Evolutionary conservation across 768 basidiomycete species (phyloP), one percentile per base, ranked within the genome.

Genomic region (Hebeloma cylindrosporum): DNA sequence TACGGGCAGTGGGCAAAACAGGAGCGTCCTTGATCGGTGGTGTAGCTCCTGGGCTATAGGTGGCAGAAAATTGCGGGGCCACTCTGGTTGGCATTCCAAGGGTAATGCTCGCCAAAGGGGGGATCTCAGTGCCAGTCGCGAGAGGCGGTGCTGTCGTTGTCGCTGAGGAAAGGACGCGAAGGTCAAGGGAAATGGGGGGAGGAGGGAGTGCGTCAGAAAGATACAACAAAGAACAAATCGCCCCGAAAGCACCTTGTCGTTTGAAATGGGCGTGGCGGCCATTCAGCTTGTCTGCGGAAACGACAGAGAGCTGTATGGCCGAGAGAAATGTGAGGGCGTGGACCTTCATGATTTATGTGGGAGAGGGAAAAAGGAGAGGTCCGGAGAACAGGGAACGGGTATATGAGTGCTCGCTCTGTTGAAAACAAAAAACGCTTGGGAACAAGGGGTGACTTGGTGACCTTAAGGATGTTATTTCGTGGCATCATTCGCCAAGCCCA

Each of bases 11-110:
- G 0, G 90, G 91, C 14, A 93, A 67, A 2, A 63, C 42, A 1
- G 86, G 85, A 1, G 80, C 91, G 47, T 83, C 83, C 10, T 77
- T 53, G 32, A 85, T 66, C 1, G 84, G 79, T 3, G 82, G 75
- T 0, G 71, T 70, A 18, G 82, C 75, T 2, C 89, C 89, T 22
- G 80, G 62, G 0, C 77, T 21, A 54, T 67, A 83, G 0, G 82
- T 85, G 4, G 75, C 60, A 4, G 77, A 68, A 13, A 78, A 67
- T 0, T 76, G 57, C 5, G 75, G 70, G 0, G 78, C 69, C 2
- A 75, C 43, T 3, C 70, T 70, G 2, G 75, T 63, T 2, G 83
- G 63, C 81, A 85, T 85, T 41, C 83, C 84, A 30, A 74, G 75
- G 9, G 74, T 79, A 44, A 89, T 78, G 38, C 66, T 67, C 18